These are phyloP conservation scores for Epichloe amarillans DNA, from an alignment of 2,329 filamentous ascomycete genomes.

Conservation along the genomic window DNA sequence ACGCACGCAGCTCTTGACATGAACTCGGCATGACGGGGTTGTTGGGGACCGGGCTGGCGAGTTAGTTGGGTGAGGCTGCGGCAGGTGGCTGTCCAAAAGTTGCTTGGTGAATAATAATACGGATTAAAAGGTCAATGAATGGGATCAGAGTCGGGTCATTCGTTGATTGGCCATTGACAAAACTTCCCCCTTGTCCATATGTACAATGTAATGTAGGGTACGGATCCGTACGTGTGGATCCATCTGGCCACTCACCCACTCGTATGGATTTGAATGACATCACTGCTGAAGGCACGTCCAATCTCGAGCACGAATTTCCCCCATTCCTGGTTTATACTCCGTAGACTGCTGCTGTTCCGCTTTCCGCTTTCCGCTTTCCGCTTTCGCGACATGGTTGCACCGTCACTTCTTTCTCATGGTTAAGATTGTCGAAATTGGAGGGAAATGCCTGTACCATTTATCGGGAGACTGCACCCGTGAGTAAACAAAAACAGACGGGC, in stretches of 20 bases:
- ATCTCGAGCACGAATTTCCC: background rate
- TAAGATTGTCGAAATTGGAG: constrained; percentile 1
- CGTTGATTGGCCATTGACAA: too few relatives aligned
- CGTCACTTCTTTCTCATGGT: background rate
- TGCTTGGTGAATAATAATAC: background rate
- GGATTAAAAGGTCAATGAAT: too few relatives aligned
- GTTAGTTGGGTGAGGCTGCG: background rate
- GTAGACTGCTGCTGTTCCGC: background rate
- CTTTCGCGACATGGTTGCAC: constrained; percentile 1
- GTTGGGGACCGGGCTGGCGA: background rate
- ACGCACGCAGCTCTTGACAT: constrained; percentile 89
- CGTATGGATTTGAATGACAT: constrained; percentile 10
- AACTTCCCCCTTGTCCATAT: too few relatives aligned
- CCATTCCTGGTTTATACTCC: background rate
- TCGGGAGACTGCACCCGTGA: constrained; percentile 39
- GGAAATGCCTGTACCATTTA: constrained; percentile 38
- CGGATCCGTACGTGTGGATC: too few relatives aligned
- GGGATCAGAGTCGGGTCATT: too few relatives aligned
- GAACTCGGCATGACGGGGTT: constrained; percentile 65
- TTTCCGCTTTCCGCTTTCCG: too few relatives aligned
- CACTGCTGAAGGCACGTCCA: background rate
- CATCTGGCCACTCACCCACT: background rate
- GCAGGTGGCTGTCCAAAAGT: background rate
- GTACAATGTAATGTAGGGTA: too few relatives aligned
- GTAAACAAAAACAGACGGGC: constrained; percentile 11